These are phyloP conservation scores for Pseudonitzschia multiseries DNA, from an alignment of 108 stramenopile species.

Conservation along the genomic window DNA sequence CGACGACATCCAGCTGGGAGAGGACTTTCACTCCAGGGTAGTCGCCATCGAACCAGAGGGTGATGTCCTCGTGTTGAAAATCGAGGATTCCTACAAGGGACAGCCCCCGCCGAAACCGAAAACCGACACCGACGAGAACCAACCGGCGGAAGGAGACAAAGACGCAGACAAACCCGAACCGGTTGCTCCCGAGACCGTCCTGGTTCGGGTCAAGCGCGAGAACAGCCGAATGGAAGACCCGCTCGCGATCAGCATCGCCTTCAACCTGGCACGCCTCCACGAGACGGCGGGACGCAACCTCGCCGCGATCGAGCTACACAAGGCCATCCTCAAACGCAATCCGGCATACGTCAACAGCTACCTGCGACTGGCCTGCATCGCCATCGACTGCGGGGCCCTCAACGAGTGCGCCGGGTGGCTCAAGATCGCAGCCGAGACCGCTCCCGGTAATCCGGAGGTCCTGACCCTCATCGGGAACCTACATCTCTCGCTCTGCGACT, in stretches of 20 bases:
- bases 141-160: constrained; percentile 3
- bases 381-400: constrained; percentile 82
- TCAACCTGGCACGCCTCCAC: constrained; percentile 85
- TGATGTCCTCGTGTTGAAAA: constrained; percentile 26
- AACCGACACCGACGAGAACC: constrained; percentile 8
- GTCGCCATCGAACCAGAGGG: constrained; percentile 30
- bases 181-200: constrained; percentile 12
- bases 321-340: constrained; percentile 79
- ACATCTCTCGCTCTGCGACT: constrained; percentile 84
- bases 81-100: constrained; percentile 44
- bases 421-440: constrained; percentile 74
- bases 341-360: constrained; percentile 86
- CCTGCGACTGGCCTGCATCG: constrained; percentile 83
- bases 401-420: constrained; percentile 87
- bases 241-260: constrained; percentile 71
- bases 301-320: constrained; percentile 85
- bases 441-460: constrained; percentile 86
- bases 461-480: constrained; percentile 88
- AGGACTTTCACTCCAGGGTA: constrained; percentile 35
- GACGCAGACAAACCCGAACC: background rate
- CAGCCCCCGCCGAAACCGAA: constrained; percentile 7
- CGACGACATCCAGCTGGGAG: constrained; percentile 43
- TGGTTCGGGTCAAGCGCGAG: constrained; percentile 57
- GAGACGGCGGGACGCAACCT: constrained; percentile 72
- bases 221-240: constrained; percentile 59